phyloP scores from a whole-genome alignment of 352 stramenopile species.

The Pythium rhizo-oryzae region DNA sequence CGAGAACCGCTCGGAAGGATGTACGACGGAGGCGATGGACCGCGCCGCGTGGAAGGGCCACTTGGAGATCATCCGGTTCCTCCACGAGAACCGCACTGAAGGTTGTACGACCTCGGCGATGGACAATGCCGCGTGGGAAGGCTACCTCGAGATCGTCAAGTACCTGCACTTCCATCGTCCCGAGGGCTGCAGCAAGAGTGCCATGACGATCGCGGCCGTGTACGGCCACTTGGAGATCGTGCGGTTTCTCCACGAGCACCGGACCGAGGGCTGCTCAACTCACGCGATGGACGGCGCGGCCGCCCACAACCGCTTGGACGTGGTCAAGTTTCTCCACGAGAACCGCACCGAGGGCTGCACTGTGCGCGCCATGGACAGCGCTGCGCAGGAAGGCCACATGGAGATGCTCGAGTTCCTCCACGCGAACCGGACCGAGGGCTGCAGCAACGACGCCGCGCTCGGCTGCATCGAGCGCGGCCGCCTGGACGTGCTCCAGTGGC shows the following conservation, averaged over 20 bases:
- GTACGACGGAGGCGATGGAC: conserved; percentile 68
- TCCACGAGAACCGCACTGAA: conserved; percentile 52
- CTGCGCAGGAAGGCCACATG: conserved; percentile 31
- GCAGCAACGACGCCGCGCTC: conserved; percentile 29
- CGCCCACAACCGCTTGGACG: conserved; percentile 48
- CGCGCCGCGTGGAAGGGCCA: conserved; percentile 74
- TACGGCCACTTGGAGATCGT: conserved; percentile 60
- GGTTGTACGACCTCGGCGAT: conserved; percentile 44
- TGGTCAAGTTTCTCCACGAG: conserved; percentile 56
- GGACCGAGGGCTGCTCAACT: conserved; percentile 58
- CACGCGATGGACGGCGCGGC: conserved; percentile 67
- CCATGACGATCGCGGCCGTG: conserved; percentile 67
- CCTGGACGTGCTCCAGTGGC: conserved; percentile 30
- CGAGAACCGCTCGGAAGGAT: conserved; percentile 60
- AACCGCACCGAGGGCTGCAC: conserved; percentile 61
- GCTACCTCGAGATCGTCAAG: conserved; percentile 52
- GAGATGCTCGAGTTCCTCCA: conserved; percentile 34
- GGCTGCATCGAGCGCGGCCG: conserved; percentile 23
- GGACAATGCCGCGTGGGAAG: conserved; percentile 70
- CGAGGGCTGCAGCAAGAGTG: conserved; percentile 58
- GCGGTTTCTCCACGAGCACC: conserved; percentile 55
- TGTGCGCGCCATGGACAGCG: conserved; percentile 31
- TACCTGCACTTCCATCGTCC: conserved; percentile 58
- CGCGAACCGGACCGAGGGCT: conserved; percentile 23
- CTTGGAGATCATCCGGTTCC: conserved; percentile 60